A percentile compares a stretch with the other conserved stretches of the same genome.
These are phyloP conservation scores for Kitagawia praeruptora DNA, from an alignment of 129 eudicot genomes.

Conservation along the genomic window DNA sequence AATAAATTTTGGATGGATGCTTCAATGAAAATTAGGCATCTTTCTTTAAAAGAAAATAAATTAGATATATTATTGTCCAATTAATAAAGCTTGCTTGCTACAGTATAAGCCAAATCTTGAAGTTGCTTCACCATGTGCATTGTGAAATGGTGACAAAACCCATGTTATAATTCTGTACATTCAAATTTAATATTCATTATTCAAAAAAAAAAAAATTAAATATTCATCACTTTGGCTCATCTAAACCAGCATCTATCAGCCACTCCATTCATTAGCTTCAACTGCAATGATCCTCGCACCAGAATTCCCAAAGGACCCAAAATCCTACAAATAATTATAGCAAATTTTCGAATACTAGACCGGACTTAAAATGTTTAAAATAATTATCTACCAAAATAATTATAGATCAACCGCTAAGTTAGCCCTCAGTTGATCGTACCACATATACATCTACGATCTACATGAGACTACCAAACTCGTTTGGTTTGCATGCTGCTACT, in stretches of 20 bases:
- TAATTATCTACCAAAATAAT: too few species aligned
- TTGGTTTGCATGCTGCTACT: not conserved
- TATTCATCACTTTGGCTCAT: not conserved
- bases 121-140: constrained; percentile 2
- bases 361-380: too few species aligned
- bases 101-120: not conserved
- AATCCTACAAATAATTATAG: too few species aligned
- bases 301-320: too few species aligned
- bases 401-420: too few species aligned
- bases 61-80: not conserved
- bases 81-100: not conserved
- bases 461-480: not conserved
- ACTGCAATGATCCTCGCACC: too few species aligned
- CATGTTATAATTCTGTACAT: not conserved
- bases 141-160: not conserved
- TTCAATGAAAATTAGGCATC: not conserved
- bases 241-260: not conserved
- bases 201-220: too few species aligned
- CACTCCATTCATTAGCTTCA: not conserved
- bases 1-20: not conserved
- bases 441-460: not conserved
- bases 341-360: too few species aligned
- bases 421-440: too few species aligned
- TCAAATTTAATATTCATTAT: not conserved
- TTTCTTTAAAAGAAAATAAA: not conserved